Evolutionary conservation across 345 rosid genomes (phyloP).

Genomic region (Linum usitatissimum): DNA sequence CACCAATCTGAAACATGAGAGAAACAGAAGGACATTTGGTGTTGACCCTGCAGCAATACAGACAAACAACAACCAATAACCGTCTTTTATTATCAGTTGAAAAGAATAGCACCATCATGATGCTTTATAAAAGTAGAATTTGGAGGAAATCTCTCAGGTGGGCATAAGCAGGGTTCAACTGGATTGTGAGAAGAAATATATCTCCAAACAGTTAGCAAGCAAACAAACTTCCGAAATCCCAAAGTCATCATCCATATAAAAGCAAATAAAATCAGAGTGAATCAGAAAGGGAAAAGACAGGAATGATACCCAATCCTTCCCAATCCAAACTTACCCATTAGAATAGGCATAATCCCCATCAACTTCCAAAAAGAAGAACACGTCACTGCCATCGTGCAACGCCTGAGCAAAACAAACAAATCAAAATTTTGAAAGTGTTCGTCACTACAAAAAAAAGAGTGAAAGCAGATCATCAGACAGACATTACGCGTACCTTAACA

Average conservation of each 20-base stretch:
- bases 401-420: conserved; percentile 35
- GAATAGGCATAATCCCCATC: conserved; percentile 71
- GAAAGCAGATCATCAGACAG: neutral
- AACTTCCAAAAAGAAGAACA: conserved; percentile 76
- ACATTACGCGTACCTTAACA: conserved; percentile 49
- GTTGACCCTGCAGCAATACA: conserved; percentile 56
- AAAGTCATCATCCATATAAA: neutral
- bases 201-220: conserved; percentile 1
- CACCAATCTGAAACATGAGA: conserved; percentile 90
- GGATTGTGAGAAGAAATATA: neutral
- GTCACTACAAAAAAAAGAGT: neutral
- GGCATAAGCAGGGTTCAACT: neutral
- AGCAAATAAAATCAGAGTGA: neutral
- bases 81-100: conserved; percentile 7
- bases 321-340: conserved; percentile 43
- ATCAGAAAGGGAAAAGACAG: neutral
- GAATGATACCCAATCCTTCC: neutral
- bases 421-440: neutral
- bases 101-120: conserved; percentile 9
- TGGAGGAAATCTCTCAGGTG: neutral
- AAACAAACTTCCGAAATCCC: neutral
- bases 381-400: conserved; percentile 74
- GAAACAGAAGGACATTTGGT: conserved; percentile 77
- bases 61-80: conserved; percentile 8
- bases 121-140: conserved; percentile 1